Evolutionary conservation across 768 basidiomycete species (phyloP).

Genomic region (Auriscalpium orientale): DNA sequence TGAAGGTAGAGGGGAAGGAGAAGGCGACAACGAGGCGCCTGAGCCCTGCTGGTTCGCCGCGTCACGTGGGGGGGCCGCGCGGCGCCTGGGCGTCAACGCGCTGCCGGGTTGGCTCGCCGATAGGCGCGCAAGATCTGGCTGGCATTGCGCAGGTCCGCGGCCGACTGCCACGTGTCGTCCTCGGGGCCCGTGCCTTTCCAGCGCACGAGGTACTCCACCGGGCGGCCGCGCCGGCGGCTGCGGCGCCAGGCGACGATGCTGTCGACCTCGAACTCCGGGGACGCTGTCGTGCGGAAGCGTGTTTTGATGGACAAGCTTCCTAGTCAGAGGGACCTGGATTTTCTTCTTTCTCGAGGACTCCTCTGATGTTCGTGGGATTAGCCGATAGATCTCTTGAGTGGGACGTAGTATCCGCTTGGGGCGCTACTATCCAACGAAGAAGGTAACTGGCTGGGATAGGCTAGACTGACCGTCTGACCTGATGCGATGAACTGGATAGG

Average conservation of each 20-base stretch:
- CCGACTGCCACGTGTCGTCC: not conserved
- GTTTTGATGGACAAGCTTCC: too few species aligned
- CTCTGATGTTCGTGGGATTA: too few species aligned
- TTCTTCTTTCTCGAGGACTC: too few species aligned
- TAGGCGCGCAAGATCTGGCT: not conserved
- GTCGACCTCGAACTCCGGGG: not conserved
- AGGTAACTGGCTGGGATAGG: too few species aligned
- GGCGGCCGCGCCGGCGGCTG: not conserved
- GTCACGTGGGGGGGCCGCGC: not conserved
- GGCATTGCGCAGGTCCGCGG: not conserved
- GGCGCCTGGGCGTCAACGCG: not conserved
- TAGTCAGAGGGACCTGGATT: too few species aligned
- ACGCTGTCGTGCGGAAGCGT: too few species aligned
- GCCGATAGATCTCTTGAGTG: too few species aligned
- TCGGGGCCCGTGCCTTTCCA: not conserved
- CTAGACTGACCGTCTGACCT: too few species aligned
- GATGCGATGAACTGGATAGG: too few species aligned
- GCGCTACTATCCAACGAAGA: too few species aligned
- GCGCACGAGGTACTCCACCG: not conserved
- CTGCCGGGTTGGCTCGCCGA: not conserved
- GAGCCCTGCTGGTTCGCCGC: not conserved
- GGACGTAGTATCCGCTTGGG: too few species aligned
- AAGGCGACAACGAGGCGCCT: not conserved
- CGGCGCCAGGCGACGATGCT: not conserved
- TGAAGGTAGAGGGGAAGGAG: not conserved